These are phyloP conservation scores for Paraconiothyrium sp. DNA, from an alignment of 2,329 filamentous ascomycete species.

Conservation along the genomic window DNA sequence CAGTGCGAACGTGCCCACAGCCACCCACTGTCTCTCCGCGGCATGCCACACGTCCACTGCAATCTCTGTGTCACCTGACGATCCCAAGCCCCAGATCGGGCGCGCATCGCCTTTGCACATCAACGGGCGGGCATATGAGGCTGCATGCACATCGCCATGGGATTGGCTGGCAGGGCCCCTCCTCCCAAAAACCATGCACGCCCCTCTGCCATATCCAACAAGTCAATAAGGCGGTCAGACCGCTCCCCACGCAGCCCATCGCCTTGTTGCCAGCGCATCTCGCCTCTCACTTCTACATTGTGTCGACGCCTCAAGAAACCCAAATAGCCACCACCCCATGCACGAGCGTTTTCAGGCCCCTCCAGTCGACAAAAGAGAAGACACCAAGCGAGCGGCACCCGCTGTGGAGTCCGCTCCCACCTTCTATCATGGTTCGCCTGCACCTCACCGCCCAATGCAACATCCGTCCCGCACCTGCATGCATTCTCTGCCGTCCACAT, in stretches of 20 bases:
- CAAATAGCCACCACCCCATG: neutral
- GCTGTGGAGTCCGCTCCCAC: neutral
- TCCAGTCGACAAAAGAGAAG: neutral
- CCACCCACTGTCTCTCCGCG: neutral
- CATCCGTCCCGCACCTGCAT: slow-evolving; percentile 13
- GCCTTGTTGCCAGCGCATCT: slow-evolving; percentile 1
- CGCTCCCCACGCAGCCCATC: neutral
- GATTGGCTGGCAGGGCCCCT: neutral
- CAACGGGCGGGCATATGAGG: slow-evolving; percentile 5
- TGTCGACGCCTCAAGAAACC: neutral
- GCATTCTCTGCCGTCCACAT: slow-evolving; percentile 1
- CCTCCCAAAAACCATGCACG: neutral
- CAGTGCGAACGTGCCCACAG: neutral
- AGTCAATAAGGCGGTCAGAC: neutral
- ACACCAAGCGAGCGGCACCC: neutral
- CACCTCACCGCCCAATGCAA: slow-evolving; percentile 7
- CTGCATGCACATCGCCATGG: slow-evolving; percentile 1
- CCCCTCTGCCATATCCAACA: neutral
- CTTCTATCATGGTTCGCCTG: neutral
- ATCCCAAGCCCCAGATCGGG: neutral
- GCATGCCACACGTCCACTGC: neutral
- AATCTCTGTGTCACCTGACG: neutral
- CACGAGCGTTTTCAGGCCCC: neutral
- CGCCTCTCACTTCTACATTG: neutral
- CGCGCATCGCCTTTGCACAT: neutral